phyloP scores from a whole-genome alignment of 2,329 filamentous ascomycete species.

The Fusarium caatingaense region DNA sequence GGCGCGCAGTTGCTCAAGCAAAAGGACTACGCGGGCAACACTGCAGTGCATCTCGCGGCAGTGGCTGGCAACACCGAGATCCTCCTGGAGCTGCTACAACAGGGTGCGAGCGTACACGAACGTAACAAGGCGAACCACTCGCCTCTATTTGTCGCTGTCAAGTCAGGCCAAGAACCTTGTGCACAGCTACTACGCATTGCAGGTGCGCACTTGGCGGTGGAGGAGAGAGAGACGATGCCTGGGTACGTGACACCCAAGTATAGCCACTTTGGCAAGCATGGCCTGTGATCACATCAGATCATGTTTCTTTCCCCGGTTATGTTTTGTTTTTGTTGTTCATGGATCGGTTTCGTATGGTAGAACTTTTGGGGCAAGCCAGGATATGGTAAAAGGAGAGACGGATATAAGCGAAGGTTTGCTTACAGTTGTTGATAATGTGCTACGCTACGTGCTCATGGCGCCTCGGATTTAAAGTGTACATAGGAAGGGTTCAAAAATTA shows the following conservation, averaged over 20 bases:
- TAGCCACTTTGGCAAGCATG: constrained; percentile 18
- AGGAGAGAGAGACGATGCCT: constrained; percentile 52
- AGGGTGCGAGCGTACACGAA: constrained; percentile 74
- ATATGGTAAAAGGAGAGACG: not conserved
- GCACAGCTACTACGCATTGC: constrained; percentile 67
- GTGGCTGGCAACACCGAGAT: constrained; percentile 66
- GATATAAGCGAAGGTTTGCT: constrained; percentile 12
- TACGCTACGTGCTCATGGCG: not conserved
- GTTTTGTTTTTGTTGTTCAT: not conserved
- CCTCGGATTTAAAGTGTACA: not conserved
- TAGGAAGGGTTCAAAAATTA: not conserved
- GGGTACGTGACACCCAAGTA: constrained; percentile 41
- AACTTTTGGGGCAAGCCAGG: constrained; percentile 14
- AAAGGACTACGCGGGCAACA: constrained; percentile 85
- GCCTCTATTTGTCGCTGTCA: constrained; percentile 71
- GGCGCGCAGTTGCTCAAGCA: constrained; percentile 76
- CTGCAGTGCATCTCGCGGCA: constrained; percentile 69
- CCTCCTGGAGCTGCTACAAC: constrained; percentile 67
- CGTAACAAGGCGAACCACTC: constrained; percentile 74
- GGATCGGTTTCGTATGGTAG: not conserved
- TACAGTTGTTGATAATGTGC: not conserved
- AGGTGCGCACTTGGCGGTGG: constrained; percentile 66
- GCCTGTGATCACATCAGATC: constrained; percentile 5
- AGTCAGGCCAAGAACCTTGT: constrained; percentile 65
- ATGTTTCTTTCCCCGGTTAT: not conserved